These are phyloP conservation scores for Dunaliella primolecta DNA, from an alignment of 139 green algal genomes.

Conservation along the genomic window DNA sequence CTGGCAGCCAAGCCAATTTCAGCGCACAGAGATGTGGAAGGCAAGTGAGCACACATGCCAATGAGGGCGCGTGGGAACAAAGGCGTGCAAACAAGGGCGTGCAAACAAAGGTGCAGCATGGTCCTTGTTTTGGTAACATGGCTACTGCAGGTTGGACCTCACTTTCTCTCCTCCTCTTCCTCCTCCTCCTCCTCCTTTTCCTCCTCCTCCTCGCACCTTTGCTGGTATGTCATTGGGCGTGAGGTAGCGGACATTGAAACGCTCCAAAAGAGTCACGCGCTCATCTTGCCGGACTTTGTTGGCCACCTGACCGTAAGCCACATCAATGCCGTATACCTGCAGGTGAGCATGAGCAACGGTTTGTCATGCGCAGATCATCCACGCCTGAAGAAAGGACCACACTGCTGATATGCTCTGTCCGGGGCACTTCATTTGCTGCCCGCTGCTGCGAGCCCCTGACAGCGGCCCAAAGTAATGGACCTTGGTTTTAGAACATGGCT, in stretches of 20 bases:
- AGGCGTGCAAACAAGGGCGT: too few relatives aligned
- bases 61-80: too few relatives aligned
- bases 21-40: neutral
- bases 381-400: neutral
- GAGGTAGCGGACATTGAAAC: slow-evolving; percentile 89
- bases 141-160: too few relatives aligned
- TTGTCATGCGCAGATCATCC: neutral
- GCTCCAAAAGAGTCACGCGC: slow-evolving; percentile 85
- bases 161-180: neutral
- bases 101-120: too few relatives aligned
- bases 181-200: neutral
- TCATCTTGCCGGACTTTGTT: slow-evolving; percentile 78
- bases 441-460: too few relatives aligned
- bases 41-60: too few relatives aligned
- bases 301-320: slow-evolving; percentile 91
- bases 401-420: too few relatives aligned
- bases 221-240: slow-evolving; percentile 50
- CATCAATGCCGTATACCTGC: slow-evolving; percentile 92
- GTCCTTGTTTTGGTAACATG: too few relatives aligned
- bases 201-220: too few relatives aligned
- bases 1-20: neutral
- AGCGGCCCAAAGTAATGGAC: too few relatives aligned
- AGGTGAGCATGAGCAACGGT: neutral
- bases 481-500: too few relatives aligned
- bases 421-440: too few relatives aligned